A percentile compares a stretch with the other conserved stretches of the same genome.
phyloP scores from a whole-genome alignment of 495 filamentous ascomycete species.

The Xylaria sp. region DNA sequence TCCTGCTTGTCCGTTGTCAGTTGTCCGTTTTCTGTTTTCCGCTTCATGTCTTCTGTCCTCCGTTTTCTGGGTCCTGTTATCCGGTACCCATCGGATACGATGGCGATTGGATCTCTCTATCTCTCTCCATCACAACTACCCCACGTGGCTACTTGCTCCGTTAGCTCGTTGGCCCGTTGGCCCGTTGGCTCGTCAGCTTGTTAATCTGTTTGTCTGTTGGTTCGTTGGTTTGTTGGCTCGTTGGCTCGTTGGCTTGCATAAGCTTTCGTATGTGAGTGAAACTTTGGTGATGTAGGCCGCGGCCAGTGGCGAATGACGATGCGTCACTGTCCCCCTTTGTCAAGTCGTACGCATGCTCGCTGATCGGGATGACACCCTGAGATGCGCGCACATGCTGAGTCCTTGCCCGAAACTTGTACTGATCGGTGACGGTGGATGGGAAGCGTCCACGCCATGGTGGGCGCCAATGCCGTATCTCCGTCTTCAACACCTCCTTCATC shows the following conservation, averaged over 20 bases:
- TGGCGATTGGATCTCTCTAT: not conserved
- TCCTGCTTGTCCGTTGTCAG: not conserved
- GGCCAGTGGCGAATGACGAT: not conserved
- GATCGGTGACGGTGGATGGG: not conserved
- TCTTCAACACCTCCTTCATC: not conserved
- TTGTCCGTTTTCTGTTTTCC: not conserved
- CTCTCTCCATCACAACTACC: not conserved
- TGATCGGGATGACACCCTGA: not conserved
- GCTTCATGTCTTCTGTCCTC: not conserved
- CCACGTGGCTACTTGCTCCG: slow-evolving; percentile 1
- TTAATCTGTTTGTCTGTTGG: too few species aligned
- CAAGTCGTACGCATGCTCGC: not conserved
- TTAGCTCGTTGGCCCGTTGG: slow-evolving; percentile 5
- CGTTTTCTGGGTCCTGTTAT: too few species aligned
- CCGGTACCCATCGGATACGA: not conserved
- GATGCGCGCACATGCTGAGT: not conserved
- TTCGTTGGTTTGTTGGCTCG: not conserved
- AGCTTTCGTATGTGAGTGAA: not conserved
- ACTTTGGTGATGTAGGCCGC: not conserved
- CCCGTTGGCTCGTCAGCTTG: not conserved
- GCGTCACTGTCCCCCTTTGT: not conserved
- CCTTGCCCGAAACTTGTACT: not conserved
- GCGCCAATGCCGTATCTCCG: not conserved
- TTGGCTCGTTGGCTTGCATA: slow-evolving; percentile 9
- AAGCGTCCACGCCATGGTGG: not conserved